Evolutionary conservation across 768 basidiomycete genomes (phyloP), one percentile per base, ranked within the genome.

Genomic region (Cystoderma amianthinum): DNA sequence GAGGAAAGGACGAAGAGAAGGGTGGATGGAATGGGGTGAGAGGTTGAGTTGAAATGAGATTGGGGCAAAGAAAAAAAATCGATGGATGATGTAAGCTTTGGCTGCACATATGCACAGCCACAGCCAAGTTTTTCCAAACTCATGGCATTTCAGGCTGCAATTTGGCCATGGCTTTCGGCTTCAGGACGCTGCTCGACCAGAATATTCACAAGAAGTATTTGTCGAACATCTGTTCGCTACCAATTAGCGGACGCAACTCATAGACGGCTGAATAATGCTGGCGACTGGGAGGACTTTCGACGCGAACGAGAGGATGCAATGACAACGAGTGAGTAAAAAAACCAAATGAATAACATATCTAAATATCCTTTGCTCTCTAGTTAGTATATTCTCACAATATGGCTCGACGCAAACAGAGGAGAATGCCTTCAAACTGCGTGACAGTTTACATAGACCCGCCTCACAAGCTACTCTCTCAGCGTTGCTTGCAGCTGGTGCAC

Each of bases 401-500:
- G 91, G 92, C n/a, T 93, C 92, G 16, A 80, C 79, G 0, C 80
- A 82, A 58, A 80, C 66, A 37, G 65, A 78, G 5, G 67, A 80
- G 15, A 86, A 74, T 44, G 68, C 79, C 24, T 93, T 74, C 61
- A 80, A 81, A 59, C 81, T 89, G 1, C 76, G 87, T 45, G 80
- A 92, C 46, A 51, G 66, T 13, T 69, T 90, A 22, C 78, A 80
- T 51, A 73, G 73, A 45, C 85, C 89, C 18, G 71, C 82, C 7
- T 64, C 76, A 35, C 68, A 86, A 45, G 68, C 83, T 39, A 90
- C 95, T 2, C 68, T 92, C 37, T 95, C 94, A 2, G 85, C 93
- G 36, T 80, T 99, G 46, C 68, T 97, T 32, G 94, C 96, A 1
- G 73, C 93, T 11, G 92, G 92, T 18, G 94, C 96, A 12, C 94